Evolutionary conservation across 1,284 basidiomycete species (phyloP).

Genomic region (Marasmius oreades): DNA sequence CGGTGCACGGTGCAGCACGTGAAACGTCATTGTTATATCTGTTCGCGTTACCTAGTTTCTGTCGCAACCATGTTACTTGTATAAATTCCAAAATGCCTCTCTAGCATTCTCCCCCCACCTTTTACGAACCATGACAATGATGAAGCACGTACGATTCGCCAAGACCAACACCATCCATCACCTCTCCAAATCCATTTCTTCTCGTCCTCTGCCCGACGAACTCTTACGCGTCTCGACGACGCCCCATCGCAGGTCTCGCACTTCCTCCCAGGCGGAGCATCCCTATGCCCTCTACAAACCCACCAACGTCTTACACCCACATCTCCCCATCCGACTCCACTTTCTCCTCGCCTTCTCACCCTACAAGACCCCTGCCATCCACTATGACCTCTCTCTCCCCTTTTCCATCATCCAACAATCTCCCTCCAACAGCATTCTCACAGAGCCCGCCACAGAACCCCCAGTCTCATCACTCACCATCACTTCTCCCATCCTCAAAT

Average conservation of each 20-base stretch:
- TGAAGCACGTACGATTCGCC: slow-evolving; percentile 45
- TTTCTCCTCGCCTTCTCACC: slow-evolving; percentile 41
- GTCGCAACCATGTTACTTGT: no score
- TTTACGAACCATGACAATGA: slow-evolving; percentile 27
- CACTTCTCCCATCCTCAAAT: slow-evolving; percentile 22
- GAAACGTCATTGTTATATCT: neutral
- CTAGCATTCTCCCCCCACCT: slow-evolving; percentile 12
- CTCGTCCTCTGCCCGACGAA: slow-evolving; percentile 34
- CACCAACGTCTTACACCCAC: neutral
- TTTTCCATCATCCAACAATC: slow-evolving; percentile 23
- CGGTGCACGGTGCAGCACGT: no score
- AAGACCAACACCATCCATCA: slow-evolving; percentile 42
- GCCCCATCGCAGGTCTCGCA: neutral
- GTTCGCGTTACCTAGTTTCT: neutral
- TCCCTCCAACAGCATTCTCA: slow-evolving; percentile 19
- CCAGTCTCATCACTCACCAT: slow-evolving; percentile 25
- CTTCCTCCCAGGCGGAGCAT: neutral
- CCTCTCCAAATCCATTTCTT: slow-evolving; percentile 31
- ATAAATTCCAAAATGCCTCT: no score
- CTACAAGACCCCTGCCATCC: slow-evolving; percentile 28
- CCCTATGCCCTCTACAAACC: slow-evolving; percentile 16
- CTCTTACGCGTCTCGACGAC: slow-evolving; percentile 33
- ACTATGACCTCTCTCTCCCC: slow-evolving; percentile 33
- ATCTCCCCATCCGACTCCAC: slow-evolving; percentile 32
- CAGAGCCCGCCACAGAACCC: slow-evolving; percentile 29